phyloP scores from a whole-genome alignment of 306 rosid genomes.

The Begonia fuchsioides region DNA sequence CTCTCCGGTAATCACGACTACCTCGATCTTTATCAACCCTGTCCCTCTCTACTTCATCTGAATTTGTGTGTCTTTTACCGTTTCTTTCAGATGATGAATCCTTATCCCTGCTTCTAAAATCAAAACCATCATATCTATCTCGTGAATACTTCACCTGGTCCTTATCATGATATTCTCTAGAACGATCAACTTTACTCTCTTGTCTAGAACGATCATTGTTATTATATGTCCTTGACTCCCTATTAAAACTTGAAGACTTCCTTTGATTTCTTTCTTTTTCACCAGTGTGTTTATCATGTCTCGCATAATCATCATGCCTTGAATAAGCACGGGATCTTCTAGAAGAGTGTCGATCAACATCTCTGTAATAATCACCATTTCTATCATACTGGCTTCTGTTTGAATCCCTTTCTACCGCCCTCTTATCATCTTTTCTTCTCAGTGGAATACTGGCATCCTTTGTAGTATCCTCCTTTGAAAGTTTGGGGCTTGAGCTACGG shows the following conservation, averaged over 20 bases:
- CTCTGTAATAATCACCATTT: slow-evolving; percentile 42
- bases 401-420: slow-evolving; percentile 40
- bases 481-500: slow-evolving; percentile 36
- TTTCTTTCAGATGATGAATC: slow-evolving; percentile 40
- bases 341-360: slow-evolving; percentile 48
- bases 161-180: slow-evolving; percentile 35
- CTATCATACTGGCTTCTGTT: slow-evolving; percentile 35
- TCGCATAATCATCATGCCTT: slow-evolving; percentile 33
- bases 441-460: slow-evolving; percentile 30
- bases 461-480: slow-evolving; percentile 23
- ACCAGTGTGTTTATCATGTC: slow-evolving; percentile 31
- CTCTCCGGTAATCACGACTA: slow-evolving; percentile 46
- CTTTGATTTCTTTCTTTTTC: slow-evolving; percentile 42
- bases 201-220: slow-evolving; percentile 27
- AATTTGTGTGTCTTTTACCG: slow-evolving; percentile 34
- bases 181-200: slow-evolving; percentile 29
- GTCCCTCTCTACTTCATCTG: slow-evolving; percentile 44
- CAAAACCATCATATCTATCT: slow-evolving; percentile 49
- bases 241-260: slow-evolving; percentile 37
- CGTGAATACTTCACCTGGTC: slow-evolving; percentile 33
- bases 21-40: slow-evolving; percentile 33
- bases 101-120: slow-evolving; percentile 42
- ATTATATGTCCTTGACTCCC: slow-evolving; percentile 40
- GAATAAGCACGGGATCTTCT: slow-evolving; percentile 43
- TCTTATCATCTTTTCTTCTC: slow-evolving; percentile 36